Percentiles rank a stretch among this genome's conserved stretches.
These are phyloP conservation scores for Garcia nutans DNA, from an alignment of 345 rosid genomes.

Conservation along the genomic window DNA sequence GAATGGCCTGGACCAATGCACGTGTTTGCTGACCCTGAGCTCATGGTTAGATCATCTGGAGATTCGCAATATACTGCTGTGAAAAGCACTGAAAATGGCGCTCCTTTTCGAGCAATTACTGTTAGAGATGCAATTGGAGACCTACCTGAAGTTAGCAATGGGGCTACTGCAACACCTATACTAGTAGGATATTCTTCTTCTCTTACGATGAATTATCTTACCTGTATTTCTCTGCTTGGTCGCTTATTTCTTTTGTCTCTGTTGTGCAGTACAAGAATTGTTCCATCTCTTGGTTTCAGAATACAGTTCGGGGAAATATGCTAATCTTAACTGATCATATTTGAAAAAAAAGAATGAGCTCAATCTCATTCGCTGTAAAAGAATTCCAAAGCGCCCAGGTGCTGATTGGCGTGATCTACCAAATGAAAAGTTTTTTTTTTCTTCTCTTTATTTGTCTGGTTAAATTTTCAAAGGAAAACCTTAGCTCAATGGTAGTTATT, in stretches of 20 bases:
- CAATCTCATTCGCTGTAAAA: slow-evolving; percentile 66
- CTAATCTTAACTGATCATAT: slow-evolving; percentile 63
- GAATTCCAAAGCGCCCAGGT: slow-evolving; percentile 81
- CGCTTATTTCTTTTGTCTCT: neutral
- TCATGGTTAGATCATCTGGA: slow-evolving; percentile 51
- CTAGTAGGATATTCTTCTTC: slow-evolving; percentile 34
- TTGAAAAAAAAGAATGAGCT: slow-evolving; percentile 74
- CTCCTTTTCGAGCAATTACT: slow-evolving; percentile 88
- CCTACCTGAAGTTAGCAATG: slow-evolving; percentile 69
- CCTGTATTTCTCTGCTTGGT: no score
- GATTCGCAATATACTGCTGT: slow-evolving; percentile 63
- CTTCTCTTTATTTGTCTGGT: no score
- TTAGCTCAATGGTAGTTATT: no score
- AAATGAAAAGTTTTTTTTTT: slow-evolving; percentile 49
- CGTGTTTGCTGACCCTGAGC: slow-evolving; percentile 63
- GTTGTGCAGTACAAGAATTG: slow-evolving; percentile 50
- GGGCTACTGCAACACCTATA: slow-evolving; percentile 47
- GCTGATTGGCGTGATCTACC: slow-evolving; percentile 90
- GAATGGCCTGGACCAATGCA: slow-evolving; percentile 99
- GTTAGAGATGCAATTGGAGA: slow-evolving; percentile 91
- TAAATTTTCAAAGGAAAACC: no score
- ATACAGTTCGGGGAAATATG: slow-evolving; percentile 55
- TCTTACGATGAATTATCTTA: no score
- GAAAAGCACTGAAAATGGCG: slow-evolving; percentile 68
- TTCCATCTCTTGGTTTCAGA: slow-evolving; percentile 80